phyloP scores from a whole-genome alignment of 1,284 basidiomycete species.

The Ustilago crameri region DNA sequence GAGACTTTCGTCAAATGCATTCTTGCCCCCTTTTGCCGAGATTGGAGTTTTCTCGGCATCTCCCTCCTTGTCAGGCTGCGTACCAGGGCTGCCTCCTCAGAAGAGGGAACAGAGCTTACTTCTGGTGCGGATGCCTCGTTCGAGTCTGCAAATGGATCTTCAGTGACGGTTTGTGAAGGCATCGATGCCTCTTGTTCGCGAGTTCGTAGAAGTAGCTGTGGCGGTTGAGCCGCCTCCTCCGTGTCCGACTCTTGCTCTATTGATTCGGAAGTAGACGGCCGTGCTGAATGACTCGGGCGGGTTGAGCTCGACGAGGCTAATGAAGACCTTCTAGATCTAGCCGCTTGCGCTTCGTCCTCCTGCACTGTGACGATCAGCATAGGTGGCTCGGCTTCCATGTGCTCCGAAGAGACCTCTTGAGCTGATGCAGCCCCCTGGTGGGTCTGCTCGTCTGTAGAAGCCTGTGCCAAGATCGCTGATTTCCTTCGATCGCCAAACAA shows the following conservation, averaged over 20 bases:
- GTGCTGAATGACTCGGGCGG: too few species aligned
- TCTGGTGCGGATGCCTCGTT: neutral
- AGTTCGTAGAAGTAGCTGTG: conserved; percentile 2
- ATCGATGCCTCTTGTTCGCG: neutral
- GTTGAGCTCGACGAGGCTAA: too few species aligned
- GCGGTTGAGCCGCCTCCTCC: neutral
- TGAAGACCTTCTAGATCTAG: too few species aligned
- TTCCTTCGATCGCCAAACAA: conserved; percentile 1
- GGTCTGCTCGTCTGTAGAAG: neutral
- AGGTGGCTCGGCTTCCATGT: too few species aligned
- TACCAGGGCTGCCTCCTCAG: conserved; percentile 5
- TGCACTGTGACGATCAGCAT: too few species aligned
- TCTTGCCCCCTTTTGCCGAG: neutral
- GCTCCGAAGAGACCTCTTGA: neutral
- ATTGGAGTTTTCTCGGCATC: conserved; percentile 17
- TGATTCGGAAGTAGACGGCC: too few species aligned
- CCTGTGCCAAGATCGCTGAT: conserved; percentile 2
- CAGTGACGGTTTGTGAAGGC: conserved; percentile 2
- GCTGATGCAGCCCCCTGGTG: too few species aligned
- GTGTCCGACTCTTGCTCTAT: too few species aligned
- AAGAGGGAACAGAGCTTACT: conserved; percentile 1
- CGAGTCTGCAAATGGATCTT: conserved; percentile 15
- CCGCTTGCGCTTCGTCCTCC: too few species aligned
- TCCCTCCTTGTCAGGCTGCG: conserved; percentile 7
- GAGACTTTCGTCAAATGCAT: conserved; percentile 11